Conservation (phyloP, 2,329 filamentous ascomycete genomes). For the Volutella citrinella region DNA sequence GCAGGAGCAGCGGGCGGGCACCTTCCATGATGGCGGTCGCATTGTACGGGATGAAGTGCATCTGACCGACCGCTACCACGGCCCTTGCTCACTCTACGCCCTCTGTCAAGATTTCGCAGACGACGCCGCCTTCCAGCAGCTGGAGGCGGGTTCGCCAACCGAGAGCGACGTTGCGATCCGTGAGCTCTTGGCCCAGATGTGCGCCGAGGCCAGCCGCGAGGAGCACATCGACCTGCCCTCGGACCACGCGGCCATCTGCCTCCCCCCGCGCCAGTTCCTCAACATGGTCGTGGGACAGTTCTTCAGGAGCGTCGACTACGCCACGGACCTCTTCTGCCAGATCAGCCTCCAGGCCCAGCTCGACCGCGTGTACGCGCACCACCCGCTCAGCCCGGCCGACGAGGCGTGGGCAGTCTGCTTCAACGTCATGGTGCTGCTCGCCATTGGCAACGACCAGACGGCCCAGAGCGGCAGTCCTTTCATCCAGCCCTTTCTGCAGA, state of each 20-base stretch:
- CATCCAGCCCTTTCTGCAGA: constrained; percentile 23
- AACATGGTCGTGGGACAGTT: constrained; percentile 22
- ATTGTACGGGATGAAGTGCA: constrained; percentile 17
- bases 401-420: constrained; percentile 26
- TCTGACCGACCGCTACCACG: constrained; percentile 22
- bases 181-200: constrained; percentile 19
- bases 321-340: constrained; percentile 22
- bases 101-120: constrained; percentile 24
- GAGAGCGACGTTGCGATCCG: constrained; percentile 6
- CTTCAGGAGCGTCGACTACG: constrained; percentile 22
- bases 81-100: constrained; percentile 21
- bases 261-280: constrained; percentile 24
- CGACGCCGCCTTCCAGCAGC: constrained; percentile 14
- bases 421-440: constrained; percentile 22
- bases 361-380: constrained; percentile 21
- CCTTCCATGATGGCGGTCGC: constrained; percentile 15
- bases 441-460: constrained; percentile 21
- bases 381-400: constrained; percentile 16
- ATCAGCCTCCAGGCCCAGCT: constrained; percentile 20
- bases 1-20: not conserved
- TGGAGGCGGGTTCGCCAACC: not conserved
- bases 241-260: constrained; percentile 13
- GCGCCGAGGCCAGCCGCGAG: constrained; percentile 17
- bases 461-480: constrained; percentile 21
- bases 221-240: constrained; percentile 20